phyloP scores from a whole-genome alignment of 768 basidiomycete species.

The Agrocybe pediades region DNA sequence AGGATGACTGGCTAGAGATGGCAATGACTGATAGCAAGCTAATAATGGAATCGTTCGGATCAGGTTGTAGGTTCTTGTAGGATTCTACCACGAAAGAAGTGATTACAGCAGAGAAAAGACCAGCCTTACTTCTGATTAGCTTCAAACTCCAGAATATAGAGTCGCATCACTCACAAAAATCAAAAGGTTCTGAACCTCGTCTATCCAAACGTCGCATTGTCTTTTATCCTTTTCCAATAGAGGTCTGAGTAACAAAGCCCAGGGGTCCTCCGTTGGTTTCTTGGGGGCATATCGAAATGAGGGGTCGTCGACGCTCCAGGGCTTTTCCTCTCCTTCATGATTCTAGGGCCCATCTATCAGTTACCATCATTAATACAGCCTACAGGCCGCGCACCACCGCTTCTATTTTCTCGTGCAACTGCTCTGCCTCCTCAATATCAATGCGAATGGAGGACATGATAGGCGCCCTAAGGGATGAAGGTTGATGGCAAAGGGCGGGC shows the following conservation, averaged over 20 bases:
- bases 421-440: too few species aligned
- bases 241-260: conserved; percentile 13
- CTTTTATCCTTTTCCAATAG: conserved; percentile 14
- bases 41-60: conserved; percentile 3
- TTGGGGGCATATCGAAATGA: conserved; percentile 9
- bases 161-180: conserved; percentile 22
- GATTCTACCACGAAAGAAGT: conserved; percentile 20
- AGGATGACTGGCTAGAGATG: background rate
- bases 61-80: conserved; percentile 14
- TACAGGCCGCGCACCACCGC: background rate
- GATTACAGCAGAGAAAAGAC: conserved; percentile 23
- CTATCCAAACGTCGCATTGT: conserved; percentile 23
- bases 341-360: background rate
- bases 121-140: conserved; percentile 12
- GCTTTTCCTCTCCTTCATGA: background rate
- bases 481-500: too few species aligned
- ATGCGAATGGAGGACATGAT: too few species aligned
- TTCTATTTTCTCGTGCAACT: too few species aligned
- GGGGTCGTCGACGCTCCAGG: background rate
- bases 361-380: background rate
- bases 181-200: conserved; percentile 26
- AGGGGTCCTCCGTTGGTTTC: conserved; percentile 13
- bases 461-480: too few species aligned
- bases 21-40: background rate
- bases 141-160: background rate